These are phyloP conservation scores for Madurella mycetomatis DNA, from an alignment of 2,329 filamentous ascomycete species.

Conservation along the genomic window DNA sequence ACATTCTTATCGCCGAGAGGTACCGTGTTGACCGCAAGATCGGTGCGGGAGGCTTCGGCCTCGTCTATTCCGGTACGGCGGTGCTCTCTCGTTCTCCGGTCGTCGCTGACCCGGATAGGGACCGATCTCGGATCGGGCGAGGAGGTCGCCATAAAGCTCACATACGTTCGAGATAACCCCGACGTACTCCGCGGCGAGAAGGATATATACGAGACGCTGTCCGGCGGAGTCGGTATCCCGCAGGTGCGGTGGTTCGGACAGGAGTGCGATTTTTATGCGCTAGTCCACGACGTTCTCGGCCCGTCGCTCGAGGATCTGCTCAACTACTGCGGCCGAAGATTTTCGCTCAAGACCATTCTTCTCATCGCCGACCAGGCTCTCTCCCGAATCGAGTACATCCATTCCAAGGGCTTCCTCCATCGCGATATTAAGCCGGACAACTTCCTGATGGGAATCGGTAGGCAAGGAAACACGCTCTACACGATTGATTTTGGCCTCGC, in stretches of 20 bases:
- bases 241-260: constrained; percentile 6
- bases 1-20: constrained; percentile 12
- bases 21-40: constrained; percentile 13
- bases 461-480: constrained; percentile 87
- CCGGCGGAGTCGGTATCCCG: constrained; percentile 1
- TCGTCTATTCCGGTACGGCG: constrained; percentile 12
- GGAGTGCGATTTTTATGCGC: constrained; percentile 86
- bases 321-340: constrained; percentile 99
- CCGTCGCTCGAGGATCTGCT: constrained; percentile 90
- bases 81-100: background rate
- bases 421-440: constrained; percentile 99
- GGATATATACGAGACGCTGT: constrained; percentile 4
- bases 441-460: constrained; percentile 97
- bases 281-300: constrained; percentile 93
- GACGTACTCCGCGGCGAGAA: constrained; percentile 1
- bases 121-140: background rate
- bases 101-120: background rate
- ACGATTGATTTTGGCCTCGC: constrained; percentile 97
- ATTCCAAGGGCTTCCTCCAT: constrained; percentile 98
- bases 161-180: background rate
- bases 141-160: constrained; percentile 4
- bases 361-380: constrained; percentile 95
- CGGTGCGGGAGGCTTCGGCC: constrained; percentile 12
- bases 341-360: constrained; percentile 94
- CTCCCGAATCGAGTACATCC: constrained; percentile 97